Evolutionary conservation across 140 eudicot species (phyloP), one percentile per base, ranked within the genome.

Genomic region (Bidens hawaiensis): DNA sequence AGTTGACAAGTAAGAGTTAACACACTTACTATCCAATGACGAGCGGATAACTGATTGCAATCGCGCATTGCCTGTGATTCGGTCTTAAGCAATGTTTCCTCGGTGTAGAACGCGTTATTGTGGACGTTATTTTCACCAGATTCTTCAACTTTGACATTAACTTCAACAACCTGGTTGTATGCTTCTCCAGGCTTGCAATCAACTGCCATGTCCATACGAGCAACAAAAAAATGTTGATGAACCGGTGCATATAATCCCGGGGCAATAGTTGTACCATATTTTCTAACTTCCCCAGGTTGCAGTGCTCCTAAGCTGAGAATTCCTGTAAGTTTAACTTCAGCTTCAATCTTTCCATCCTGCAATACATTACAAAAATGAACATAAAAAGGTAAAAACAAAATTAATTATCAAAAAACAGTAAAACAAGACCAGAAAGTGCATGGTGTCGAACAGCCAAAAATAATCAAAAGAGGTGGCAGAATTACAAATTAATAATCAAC

Each of bases 181-280:
- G 85, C 85, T 84, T 90, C 94, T 51, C 98, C 98, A 31, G 96
- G 94, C 65, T 82, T 90, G 68, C 93, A 91, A 69, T 91, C 98
- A 65, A 91, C 91, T 19, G 96, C 79, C 96, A 91, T 87, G 64
- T 91, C 91, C 96, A 90, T 87, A 52, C 94, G 96, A 62, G 94
- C 85, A 73, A 91, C 95, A 69, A 91, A 87, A 42, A 91, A 91
- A 67, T 91, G 96, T 68, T 91, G 95, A 74, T 84, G 96, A 43
- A 91, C 96, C 1, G 98, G 98, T 45, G 98, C 98, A 84, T 91
- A 91, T 28, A 91, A 59, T 47, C 98, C 98, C 14, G 96, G 98
- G 23, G 96, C 91, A 67, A 91, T 91, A 57, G 86, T 84, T 22
- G 91, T 87, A 54, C 98, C 96, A 76, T 91, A 91, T 69, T 91